Evolutionary conservation across 1,139 yeast genomes (phyloP).

Genomic region (Lodderomyces theae): DNA sequence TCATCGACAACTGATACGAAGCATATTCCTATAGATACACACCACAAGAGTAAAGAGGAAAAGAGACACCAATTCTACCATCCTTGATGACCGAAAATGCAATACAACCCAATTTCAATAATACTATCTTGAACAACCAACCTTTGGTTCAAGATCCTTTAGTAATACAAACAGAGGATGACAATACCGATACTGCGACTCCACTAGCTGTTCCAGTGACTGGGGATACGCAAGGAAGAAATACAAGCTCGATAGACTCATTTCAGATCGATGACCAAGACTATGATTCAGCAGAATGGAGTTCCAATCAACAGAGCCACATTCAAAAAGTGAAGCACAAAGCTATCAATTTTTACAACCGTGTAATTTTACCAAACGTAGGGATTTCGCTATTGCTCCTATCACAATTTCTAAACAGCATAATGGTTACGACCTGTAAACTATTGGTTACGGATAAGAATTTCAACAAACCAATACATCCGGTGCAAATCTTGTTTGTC

Average conservation of each 20-base stretch:
- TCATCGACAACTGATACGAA: background rate
- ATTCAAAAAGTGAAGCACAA: slow-evolving; percentile 4
- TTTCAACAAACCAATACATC: slow-evolving; percentile 59
- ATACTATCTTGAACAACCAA: slow-evolving; percentile 12
- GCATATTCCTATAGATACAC: too few species aligned
- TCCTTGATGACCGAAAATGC: slow-evolving; percentile 3
- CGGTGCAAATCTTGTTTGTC: slow-evolving; percentile 71
- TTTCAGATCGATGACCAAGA: slow-evolving; percentile 9
- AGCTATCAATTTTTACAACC: slow-evolving; percentile 6
- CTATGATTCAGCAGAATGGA: slow-evolving; percentile 2
- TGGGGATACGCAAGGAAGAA: background rate
- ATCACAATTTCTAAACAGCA: slow-evolving; percentile 69
- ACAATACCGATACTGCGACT: slow-evolving; percentile 4
- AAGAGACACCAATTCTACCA: background rate
- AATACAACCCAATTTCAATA: slow-evolving; percentile 2
- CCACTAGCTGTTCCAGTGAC: slow-evolving; percentile 8
- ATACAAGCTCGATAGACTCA: slow-evolving; percentile 8
- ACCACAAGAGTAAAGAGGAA: too few species aligned
- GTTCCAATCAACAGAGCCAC: background rate
- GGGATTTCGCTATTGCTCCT: slow-evolving; percentile 47
- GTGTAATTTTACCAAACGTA: slow-evolving; percentile 21
- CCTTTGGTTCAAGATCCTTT: slow-evolving; percentile 14
- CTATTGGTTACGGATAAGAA: slow-evolving; percentile 63
- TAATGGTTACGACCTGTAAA: slow-evolving; percentile 75
- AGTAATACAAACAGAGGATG: slow-evolving; percentile 8